Conservation (phyloP, 768 basidiomycete genomes). For the Asterophora parasitica region DNA sequence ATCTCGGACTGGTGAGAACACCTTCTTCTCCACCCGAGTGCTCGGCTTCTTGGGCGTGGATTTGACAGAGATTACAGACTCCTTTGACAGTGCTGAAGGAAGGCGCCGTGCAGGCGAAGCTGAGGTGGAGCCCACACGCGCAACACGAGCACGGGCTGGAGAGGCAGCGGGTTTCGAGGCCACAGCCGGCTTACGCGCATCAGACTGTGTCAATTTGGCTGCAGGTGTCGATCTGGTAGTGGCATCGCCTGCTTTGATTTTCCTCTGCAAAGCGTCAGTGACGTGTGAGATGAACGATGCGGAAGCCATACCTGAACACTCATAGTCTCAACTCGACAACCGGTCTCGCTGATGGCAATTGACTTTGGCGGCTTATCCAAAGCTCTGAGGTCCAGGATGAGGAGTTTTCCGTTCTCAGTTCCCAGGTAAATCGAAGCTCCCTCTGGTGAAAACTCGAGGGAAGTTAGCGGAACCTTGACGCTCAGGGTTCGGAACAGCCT, state of each 20-base stretch:
- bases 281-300: neutral
- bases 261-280: constrained; percentile 15
- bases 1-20: constrained; percentile 36
- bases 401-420: constrained; percentile 57
- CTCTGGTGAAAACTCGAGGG: constrained; percentile 64
- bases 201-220: constrained; percentile 7
- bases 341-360: constrained; percentile 44
- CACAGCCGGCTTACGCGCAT: constrained; percentile 11
- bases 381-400: constrained; percentile 59
- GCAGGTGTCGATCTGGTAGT: constrained; percentile 15
- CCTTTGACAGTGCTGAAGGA: constrained; percentile 17
- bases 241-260: constrained; percentile 14
- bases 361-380: constrained; percentile 61
- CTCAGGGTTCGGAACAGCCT: constrained; percentile 59
- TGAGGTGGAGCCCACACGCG: constrained; percentile 10
- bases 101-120: constrained; percentile 22
- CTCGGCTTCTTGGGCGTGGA: constrained; percentile 8
- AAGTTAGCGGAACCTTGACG: constrained; percentile 49
- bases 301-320: constrained; percentile 48
- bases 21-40: constrained; percentile 21
- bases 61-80: constrained; percentile 7
- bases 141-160: constrained; percentile 17
- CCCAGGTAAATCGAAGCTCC: constrained; percentile 65
- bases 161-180: constrained; percentile 18
- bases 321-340: constrained; percentile 46